A percentile compares a stretch with the other conserved stretches of the same genome.
Conservation (phyloP, 2,329 filamentous ascomycete species). For the Colletotrichum coccodes region DNA sequence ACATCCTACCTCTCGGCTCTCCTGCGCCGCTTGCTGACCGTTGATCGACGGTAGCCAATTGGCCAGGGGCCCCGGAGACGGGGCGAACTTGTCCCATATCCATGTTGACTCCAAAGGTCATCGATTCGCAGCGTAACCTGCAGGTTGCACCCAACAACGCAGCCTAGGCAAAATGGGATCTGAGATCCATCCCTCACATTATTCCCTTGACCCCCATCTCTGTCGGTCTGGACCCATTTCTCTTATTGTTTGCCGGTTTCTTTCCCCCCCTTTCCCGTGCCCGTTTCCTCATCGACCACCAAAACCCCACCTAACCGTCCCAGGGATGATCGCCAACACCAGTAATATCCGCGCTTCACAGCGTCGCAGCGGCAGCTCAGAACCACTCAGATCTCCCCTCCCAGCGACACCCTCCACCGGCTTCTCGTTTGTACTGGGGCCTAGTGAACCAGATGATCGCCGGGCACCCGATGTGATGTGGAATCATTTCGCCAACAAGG, state of each 20-base stretch:
- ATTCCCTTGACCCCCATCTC: neutral
- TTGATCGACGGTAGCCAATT: slow-evolving; percentile 29
- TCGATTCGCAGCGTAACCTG: slow-evolving; percentile 3
- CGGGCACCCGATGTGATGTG: slow-evolving; percentile 19
- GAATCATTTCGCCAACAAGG: slow-evolving; percentile 13
- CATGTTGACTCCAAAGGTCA: neutral
- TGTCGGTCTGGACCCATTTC: neutral
- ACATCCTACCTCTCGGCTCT: slow-evolving; percentile 1
- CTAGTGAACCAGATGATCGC: slow-evolving; percentile 4
- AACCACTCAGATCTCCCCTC: neutral
- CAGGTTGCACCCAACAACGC: neutral
- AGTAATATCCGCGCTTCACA: slow-evolving; percentile 5
- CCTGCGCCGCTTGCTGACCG: slow-evolving; percentile 14
- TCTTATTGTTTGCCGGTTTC: neutral
- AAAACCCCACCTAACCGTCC: slow-evolving; percentile 7
- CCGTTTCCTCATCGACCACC: slow-evolving; percentile 3
- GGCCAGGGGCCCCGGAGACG: slow-evolving; percentile 9
- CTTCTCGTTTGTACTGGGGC: neutral
- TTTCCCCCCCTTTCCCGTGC: neutral
- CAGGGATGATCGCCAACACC: slow-evolving; percentile 18
- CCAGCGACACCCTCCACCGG: neutral
- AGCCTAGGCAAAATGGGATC: slow-evolving; percentile 12
- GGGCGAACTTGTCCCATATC: slow-evolving; percentile 12
- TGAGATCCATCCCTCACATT: slow-evolving; percentile 24
- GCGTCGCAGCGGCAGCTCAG: neutral